These are phyloP conservation scores for Acrodontium crateriforme DNA, from an alignment of 2,329 filamentous ascomycete species.

Conservation along the genomic window DNA sequence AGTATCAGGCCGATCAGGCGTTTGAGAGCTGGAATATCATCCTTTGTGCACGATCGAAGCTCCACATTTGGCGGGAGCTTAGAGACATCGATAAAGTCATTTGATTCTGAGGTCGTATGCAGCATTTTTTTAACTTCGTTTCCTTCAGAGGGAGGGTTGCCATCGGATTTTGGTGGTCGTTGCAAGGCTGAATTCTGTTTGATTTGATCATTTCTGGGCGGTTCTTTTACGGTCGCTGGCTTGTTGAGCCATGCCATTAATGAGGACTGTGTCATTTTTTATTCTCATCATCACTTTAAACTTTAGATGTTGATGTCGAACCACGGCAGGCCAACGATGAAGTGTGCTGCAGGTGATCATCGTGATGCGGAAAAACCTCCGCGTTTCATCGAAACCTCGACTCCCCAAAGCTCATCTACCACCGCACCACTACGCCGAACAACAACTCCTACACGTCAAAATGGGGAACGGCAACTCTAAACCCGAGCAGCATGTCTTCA, in stretches of 20 bases:
- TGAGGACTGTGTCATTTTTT: slow-evolving; percentile 32
- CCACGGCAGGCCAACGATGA: too few species aligned
- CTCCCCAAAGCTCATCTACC: too few species aligned
- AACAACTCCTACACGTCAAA: slow-evolving; percentile 5
- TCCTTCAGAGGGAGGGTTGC: neutral
- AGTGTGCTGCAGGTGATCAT: too few species aligned
- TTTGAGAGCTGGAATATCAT: slow-evolving; percentile 41
- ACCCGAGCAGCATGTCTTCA: slow-evolving; percentile 49
- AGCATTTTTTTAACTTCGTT: slow-evolving; percentile 2
- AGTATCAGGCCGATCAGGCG: slow-evolving; percentile 45
- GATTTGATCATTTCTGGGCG: too few species aligned
- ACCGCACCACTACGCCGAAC: too few species aligned
- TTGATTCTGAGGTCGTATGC: too few species aligned
- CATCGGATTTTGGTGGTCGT: slow-evolving; percentile 4
- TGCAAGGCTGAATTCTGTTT: slow-evolving; percentile 18
- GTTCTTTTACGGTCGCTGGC: slow-evolving; percentile 14
- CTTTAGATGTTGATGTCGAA: too few species aligned
- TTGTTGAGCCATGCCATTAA: slow-evolving; percentile 35
- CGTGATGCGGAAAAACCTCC: too few species aligned
- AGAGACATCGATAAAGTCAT: too few species aligned
- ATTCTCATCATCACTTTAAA: too few species aligned
- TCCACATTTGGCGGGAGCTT: slow-evolving; percentile 38
- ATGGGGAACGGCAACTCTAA: slow-evolving; percentile 54
- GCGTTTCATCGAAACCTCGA: too few species aligned
- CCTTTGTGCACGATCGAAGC: slow-evolving; percentile 37